Base-by-base conservation (phyloP, 1,139 yeast species). In the Diutina mesorugosa region DNA sequence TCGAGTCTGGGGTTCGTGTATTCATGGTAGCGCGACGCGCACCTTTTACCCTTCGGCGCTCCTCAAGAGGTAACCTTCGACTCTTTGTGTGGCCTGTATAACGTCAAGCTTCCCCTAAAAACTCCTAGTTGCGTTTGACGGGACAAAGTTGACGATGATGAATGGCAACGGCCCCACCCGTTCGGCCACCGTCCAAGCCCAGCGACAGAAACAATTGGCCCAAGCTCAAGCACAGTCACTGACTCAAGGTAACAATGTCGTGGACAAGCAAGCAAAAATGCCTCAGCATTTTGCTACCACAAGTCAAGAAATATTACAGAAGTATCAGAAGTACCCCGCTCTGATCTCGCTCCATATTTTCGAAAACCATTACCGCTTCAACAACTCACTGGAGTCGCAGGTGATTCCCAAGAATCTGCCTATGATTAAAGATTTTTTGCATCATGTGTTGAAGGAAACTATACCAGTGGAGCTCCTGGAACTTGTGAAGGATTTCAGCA, bases 391-490 rank as follows among this genome's bases (percentile, higher is more conserved):
- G 59, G 87, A 84, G 64, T 95, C 95, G 56, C 85, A 88, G 54
- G 82, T 88, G 16, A 83, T 93, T 55, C 95, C 96, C 28, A 87
- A 87, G 65, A 80, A 80, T 63, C 87, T 89, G 58, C 87, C 90
- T n/a, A 80, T 88, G 69, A 81, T 89, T 57, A 87, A 85, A 65
- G 85, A 81, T 61, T 93, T 93, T 64, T 72, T 93, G 60, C 84
- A 85, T 60, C 88, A 84, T 66, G 87, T 91, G 9, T 84, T 91
- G 18, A 73, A 81, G 59, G 96, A 91, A 57, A 85, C 85, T 64
- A 89, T 93, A 16, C 97, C 97, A 0, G 87, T 90, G 51, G 91
- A 95, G 21, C 84, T 93, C 67, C 83, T 91, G 63, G 98, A 91
- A 69, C 87, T 91, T 21, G 77, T 91, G 58, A 83, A 89, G 64